Evolutionary conservation across 1,139 yeast species (phyloP).

Genomic region (Yarrowia galli): DNA sequence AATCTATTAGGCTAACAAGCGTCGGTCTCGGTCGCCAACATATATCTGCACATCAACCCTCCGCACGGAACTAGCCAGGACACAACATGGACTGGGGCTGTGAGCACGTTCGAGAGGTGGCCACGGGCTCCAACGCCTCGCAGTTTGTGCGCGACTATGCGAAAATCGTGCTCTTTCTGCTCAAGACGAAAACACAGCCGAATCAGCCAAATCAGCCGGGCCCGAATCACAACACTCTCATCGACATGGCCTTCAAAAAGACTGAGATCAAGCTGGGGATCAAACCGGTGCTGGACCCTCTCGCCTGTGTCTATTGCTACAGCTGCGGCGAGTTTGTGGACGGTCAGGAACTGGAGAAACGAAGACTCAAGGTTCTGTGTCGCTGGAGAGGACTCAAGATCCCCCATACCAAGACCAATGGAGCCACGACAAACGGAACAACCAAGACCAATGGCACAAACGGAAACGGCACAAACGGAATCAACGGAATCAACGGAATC

Average conservation of each 20-base stretch:
- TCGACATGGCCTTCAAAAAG: slow-evolving; percentile 28
- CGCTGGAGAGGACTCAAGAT: slow-evolving; percentile 29
- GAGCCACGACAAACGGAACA: background rate
- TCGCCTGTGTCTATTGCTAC: slow-evolving; percentile 23
- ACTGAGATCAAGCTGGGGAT: slow-evolving; percentile 16
- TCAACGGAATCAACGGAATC: background rate
- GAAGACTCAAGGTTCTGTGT: slow-evolving; percentile 14
- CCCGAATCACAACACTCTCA: slow-evolving; percentile 1
- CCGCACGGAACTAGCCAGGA: too few relatives aligned
- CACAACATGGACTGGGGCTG: slow-evolving; percentile 34
- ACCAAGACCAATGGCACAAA: background rate
- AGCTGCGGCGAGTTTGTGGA: slow-evolving; percentile 24
- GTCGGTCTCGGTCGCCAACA: background rate
- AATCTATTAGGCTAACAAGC: background rate
- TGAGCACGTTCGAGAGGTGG: slow-evolving; percentile 18
- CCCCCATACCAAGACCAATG: background rate
- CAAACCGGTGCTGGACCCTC: slow-evolving; percentile 15
- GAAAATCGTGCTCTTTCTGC: slow-evolving; percentile 25
- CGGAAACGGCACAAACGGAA: background rate
- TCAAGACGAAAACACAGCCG: background rate
- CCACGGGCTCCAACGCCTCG: slow-evolving; percentile 29
- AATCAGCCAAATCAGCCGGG: background rate
- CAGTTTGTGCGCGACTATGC: slow-evolving; percentile 37
- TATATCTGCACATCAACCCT: too few relatives aligned
- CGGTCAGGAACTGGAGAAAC: slow-evolving; percentile 18